A percentile compares a stretch with the other conserved stretches of the same genome.
Conservation (phyloP, 192 early-diverging fungal species). For the Coemansia sp. region DNA sequence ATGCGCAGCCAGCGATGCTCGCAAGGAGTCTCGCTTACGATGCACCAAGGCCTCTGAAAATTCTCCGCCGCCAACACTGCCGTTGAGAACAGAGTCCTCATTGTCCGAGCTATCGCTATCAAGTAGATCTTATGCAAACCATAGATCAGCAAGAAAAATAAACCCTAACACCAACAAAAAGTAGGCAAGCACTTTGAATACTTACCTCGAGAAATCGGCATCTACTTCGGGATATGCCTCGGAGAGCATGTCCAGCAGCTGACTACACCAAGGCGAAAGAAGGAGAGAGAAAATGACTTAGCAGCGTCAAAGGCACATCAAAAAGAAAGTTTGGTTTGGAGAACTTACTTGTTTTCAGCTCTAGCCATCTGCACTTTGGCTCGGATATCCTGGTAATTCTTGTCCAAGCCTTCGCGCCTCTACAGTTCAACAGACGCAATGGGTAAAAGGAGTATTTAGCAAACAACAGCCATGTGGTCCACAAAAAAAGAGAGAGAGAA, state of each 20-base stretch:
- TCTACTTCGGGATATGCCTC: slow-evolving; percentile 47
- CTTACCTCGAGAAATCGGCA: slow-evolving; percentile 50
- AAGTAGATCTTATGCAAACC: slow-evolving; percentile 7
- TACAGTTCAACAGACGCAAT: slow-evolving; percentile 15
- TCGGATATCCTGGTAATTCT: slow-evolving; percentile 34
- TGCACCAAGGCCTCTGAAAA: neutral
- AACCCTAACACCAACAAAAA: neutral
- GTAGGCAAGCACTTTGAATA: neutral
- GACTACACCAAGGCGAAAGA: slow-evolving; percentile 30
- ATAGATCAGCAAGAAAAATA: neutral
- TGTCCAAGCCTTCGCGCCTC: slow-evolving; percentile 45
- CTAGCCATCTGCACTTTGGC: slow-evolving; percentile 28
- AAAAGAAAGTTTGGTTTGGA: neutral
- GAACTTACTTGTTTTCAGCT: slow-evolving; percentile 54
- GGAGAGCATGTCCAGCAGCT: slow-evolving; percentile 51
- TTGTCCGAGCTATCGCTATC: slow-evolving; percentile 16
- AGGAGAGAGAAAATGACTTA: neutral
- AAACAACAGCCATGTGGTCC: neutral
- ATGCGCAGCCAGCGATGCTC: neutral
- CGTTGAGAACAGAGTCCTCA: neutral
- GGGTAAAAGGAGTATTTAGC: neutral
- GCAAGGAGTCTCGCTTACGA: neutral
- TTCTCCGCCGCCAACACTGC: neutral
- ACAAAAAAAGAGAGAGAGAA: neutral
- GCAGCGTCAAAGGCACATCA: neutral